Evolutionary conservation across 2,329 filamentous ascomycete species (phyloP).

Genomic region (Lachnellula hyalina): DNA sequence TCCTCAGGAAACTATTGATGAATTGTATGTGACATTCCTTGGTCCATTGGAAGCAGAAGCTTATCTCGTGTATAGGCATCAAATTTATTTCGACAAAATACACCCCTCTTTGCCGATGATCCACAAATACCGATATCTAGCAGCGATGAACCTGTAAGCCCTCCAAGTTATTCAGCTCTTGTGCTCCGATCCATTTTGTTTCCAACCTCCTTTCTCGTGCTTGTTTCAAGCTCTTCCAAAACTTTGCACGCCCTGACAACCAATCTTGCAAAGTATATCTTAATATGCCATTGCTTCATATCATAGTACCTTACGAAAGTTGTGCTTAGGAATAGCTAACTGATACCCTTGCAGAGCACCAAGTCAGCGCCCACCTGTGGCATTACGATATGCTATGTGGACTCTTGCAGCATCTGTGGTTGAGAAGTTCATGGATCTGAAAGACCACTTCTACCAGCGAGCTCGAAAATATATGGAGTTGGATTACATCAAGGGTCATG

Average conservation of each 20-base stretch:
- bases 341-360: constrained; percentile 52
- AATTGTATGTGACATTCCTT: constrained; percentile 54
- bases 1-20: constrained; percentile 66
- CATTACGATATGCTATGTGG: constrained; percentile 93
- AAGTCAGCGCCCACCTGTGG: constrained; percentile 77
- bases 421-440: constrained; percentile 74
- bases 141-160: constrained; percentile 74
- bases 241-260: background rate
- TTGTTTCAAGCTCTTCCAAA: background rate
- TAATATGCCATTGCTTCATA: background rate
- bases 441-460: constrained; percentile 84
- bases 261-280: background rate
- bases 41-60: constrained; percentile 12
- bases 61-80: constrained; percentile 48
- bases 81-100: constrained; percentile 86
- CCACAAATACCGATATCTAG: constrained; percentile 79
- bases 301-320: background rate
- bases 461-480: constrained; percentile 85
- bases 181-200: constrained; percentile 5
- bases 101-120: constrained; percentile 84
- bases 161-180: constrained; percentile 4
- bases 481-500: constrained; percentile 88
- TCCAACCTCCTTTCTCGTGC: background rate
- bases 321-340: constrained; percentile 9
- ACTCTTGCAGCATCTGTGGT: constrained; percentile 80